phyloP scores from a whole-genome alignment of 2,329 filamentous ascomycete species.

The Fusarium sp. region DNA sequence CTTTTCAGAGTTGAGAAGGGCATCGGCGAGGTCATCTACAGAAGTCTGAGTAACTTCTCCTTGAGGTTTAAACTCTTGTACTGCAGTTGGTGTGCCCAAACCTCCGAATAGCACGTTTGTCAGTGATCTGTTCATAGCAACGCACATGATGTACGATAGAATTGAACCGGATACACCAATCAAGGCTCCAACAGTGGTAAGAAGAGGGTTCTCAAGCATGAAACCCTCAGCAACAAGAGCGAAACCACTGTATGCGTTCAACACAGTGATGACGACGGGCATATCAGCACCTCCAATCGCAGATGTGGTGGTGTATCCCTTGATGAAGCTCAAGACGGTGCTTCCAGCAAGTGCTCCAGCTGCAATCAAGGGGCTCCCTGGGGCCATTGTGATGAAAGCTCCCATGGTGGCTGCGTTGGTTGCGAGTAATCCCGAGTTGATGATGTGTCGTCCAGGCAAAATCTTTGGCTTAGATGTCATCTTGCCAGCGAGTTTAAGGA shows the following conservation, averaged over 20 bases:
- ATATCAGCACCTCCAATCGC: constrained; percentile 95
- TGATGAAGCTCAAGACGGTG: constrained; percentile 81
- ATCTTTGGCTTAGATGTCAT: constrained; percentile 83
- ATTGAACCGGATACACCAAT: constrained; percentile 92
- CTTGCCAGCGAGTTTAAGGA: constrained; percentile 84
- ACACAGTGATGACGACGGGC: constrained; percentile 89
- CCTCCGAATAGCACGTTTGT: constrained; percentile 91
- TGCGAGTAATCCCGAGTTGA: constrained; percentile 81
- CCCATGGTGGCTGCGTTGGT: constrained; percentile 86
- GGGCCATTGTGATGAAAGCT: constrained; percentile 83
- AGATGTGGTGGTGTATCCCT: constrained; percentile 88
- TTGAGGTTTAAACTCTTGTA: constrained; percentile 77
- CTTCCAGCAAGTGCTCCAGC: constrained; percentile 82
- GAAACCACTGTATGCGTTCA: constrained; percentile 93
- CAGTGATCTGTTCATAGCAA: constrained; percentile 92
- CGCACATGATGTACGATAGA: constrained; percentile 86
- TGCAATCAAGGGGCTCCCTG: constrained; percentile 81
- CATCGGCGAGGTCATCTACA: constrained; percentile 83
- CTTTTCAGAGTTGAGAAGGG: constrained; percentile 79
- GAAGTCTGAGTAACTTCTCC: constrained; percentile 82
- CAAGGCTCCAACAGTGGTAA: constrained; percentile 86
- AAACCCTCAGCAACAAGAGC: constrained; percentile 90
- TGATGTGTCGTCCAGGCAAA: constrained; percentile 78
- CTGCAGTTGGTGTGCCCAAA: constrained; percentile 71
- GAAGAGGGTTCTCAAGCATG: constrained; percentile 88